Base-by-base conservation (phyloP, 2,329 filamentous ascomycete species). In the Seiridium cupressi region DNA sequence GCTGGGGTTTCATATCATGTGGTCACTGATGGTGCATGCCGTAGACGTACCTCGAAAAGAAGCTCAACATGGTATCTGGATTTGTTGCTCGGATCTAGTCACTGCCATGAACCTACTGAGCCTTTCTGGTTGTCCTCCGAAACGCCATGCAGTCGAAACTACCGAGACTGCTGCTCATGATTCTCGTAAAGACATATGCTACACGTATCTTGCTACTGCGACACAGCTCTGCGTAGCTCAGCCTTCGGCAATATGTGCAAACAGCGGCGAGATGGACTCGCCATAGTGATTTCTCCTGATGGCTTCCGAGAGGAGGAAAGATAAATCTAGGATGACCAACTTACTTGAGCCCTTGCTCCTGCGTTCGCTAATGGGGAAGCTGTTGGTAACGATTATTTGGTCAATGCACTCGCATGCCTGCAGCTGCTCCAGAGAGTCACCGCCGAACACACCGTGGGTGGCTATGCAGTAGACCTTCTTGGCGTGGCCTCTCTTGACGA, bases 381-480 rank as follows among this genome's bases (percentile, higher is more conserved):
- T 96, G 78, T 99, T 98, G 40, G 95, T 99, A 69, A 98, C 93
- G 58, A 99, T 88, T 67, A 99, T 94, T 68, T 89, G 84, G 73
- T 97, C 89, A 72, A 99, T 98, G 78, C 92, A 96, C 68, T 94
- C 90, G 80, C 95, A 98, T 54, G 87, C 87, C 74, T 96, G 89
- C 79, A 99, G 87, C 74, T 97, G 92, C 69, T 93, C 89, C 13
- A 99, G 84, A 65, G 91, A 92, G 72, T 97, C 91, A 51, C 89
- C 90, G 31, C 93, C 93, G 74, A 99, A 98, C 42, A 99, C 85
- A 46, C 93, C 95, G 71, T 99, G 95, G 0, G 95, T 98, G 6
- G 94, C 95, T 79, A 99, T 96, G 81, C 93, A 97, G 77, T 97
- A 98, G 42, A 99, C 95, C 76, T 91, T 95, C 68, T 91, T 96